Conservation (phyloP, 2,329 filamentous ascomycete genomes). For the Epichloe hybrida region DNA sequence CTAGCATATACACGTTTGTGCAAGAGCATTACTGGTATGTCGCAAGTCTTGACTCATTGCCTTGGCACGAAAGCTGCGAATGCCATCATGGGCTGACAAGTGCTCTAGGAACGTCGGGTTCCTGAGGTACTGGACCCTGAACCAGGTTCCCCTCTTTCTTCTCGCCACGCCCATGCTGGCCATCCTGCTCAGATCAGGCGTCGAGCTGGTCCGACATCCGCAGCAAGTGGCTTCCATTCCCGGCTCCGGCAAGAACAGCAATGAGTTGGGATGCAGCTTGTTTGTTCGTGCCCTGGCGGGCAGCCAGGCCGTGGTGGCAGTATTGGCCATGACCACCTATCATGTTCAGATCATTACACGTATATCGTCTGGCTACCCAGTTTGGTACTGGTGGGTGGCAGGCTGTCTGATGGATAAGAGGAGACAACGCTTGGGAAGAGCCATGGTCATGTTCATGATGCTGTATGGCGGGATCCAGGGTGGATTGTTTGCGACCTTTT, state of each 20-base stretch:
- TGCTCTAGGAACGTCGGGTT: slow-evolving; percentile 67
- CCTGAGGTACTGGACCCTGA: slow-evolving; percentile 76
- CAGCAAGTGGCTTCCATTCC: neutral
- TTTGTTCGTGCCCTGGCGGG: slow-evolving; percentile 48
- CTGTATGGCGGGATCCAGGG: slow-evolving; percentile 80
- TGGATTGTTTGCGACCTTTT: slow-evolving; percentile 66
- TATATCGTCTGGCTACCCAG: slow-evolving; percentile 72
- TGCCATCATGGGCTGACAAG: neutral
- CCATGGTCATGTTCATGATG: slow-evolving; percentile 53
- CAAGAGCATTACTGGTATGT: slow-evolving; percentile 81
- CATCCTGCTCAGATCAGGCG: slow-evolving; percentile 46
- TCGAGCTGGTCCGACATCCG: slow-evolving; percentile 20
- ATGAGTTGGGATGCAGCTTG: slow-evolving; percentile 1
- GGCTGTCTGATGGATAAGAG: slow-evolving; percentile 24
- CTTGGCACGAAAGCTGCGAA: neutral
- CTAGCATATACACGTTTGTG: slow-evolving; percentile 85
- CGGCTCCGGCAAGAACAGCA: slow-evolving; percentile 1
- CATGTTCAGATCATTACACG: slow-evolving; percentile 92
- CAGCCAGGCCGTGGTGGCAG: slow-evolving; percentile 57
- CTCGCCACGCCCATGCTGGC: slow-evolving; percentile 67
- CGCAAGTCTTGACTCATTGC: neutral
- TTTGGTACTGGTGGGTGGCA: slow-evolving; percentile 80
- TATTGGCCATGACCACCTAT: slow-evolving; percentile 63
- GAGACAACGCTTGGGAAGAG: slow-evolving; percentile 18
- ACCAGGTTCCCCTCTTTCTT: slow-evolving; percentile 77